A percentile compares a stretch with the other conserved stretches of the same genome.
These are phyloP conservation scores for Serendipita sp. DNA, from an alignment of 768 basidiomycete genomes.

Conservation along the genomic window DNA sequence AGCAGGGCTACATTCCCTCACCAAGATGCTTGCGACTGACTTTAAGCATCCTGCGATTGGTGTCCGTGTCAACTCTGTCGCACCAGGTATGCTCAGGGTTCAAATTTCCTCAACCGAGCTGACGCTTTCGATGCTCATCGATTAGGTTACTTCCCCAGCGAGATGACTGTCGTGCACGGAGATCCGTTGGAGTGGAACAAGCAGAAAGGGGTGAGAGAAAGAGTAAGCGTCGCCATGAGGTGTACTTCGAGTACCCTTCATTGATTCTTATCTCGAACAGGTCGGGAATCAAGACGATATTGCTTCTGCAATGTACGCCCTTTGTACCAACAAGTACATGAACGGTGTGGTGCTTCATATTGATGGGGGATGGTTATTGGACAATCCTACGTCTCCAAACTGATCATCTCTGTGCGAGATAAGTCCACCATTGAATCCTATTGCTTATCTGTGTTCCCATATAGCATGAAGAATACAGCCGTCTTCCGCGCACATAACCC, in stretches of 20 bases:
- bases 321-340: neutral
- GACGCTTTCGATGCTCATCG: neutral
- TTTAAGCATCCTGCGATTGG: neutral
- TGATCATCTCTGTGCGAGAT: too few relatives aligned
- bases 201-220: neutral
- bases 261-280: neutral
- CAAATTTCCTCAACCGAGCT: neutral
- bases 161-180: neutral
- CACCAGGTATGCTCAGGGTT: neutral
- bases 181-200: neutral
- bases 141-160: neutral
- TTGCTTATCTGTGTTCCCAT: too few relatives aligned
- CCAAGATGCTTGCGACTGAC: constrained; percentile 1
- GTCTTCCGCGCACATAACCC: too few relatives aligned
- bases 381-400: neutral
- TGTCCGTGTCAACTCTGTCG: neutral
- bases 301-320: neutral
- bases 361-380: constrained; percentile 4
- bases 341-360: neutral
- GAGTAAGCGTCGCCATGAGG: neutral
- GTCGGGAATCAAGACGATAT: neutral
- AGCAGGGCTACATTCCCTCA: neutral
- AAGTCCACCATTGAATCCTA: too few relatives aligned
- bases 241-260: neutral
- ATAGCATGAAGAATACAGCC: too few relatives aligned